These are phyloP conservation scores for Phialophora verrucosa DNA, from an alignment of 2,329 filamentous ascomycete species.

Conservation along the genomic window DNA sequence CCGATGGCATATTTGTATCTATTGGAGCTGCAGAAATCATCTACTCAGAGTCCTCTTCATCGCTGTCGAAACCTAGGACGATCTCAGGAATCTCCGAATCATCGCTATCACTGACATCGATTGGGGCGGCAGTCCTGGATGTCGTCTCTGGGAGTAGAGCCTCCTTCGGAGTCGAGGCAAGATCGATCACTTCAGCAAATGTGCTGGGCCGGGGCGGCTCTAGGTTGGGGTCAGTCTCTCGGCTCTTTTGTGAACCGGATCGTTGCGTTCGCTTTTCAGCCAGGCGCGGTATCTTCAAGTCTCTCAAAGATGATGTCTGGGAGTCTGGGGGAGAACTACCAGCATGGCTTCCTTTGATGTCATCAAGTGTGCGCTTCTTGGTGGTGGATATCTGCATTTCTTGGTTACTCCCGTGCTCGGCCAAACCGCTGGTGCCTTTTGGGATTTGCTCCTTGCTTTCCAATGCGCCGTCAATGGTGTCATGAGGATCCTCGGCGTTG, in stretches of 20 bases:
- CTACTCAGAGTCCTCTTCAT: conserved; percentile 49
- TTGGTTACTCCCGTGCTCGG: not conserved
- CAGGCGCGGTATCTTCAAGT: conserved; percentile 16
- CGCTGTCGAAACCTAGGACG: conserved; percentile 55
- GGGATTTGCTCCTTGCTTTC: conserved; percentile 45
- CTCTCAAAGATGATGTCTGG: conserved; percentile 3
- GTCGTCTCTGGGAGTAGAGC: not conserved
- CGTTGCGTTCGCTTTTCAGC: conserved; percentile 5
- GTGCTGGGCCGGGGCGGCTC: not conserved
- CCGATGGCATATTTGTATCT: not conserved
- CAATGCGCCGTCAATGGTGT: conserved; percentile 48
- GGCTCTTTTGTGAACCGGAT: not conserved
- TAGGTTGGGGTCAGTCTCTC: not conserved
- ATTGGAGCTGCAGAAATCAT: not conserved
- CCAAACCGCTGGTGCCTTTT: not conserved
- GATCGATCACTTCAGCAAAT: not conserved
- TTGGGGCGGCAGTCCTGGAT: not conserved
- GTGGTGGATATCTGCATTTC: not conserved
- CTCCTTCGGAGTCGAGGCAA: not conserved
- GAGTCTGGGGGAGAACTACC: not conserved
- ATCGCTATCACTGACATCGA: conserved; percentile 46
- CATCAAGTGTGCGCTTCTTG: conserved; percentile 18
- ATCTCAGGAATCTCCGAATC: conserved; percentile 58
- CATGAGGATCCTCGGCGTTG: conserved; percentile 55
- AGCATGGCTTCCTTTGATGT: not conserved